Conservation (phyloP, 306 rosid species). For the Quercus parvula region DNA sequence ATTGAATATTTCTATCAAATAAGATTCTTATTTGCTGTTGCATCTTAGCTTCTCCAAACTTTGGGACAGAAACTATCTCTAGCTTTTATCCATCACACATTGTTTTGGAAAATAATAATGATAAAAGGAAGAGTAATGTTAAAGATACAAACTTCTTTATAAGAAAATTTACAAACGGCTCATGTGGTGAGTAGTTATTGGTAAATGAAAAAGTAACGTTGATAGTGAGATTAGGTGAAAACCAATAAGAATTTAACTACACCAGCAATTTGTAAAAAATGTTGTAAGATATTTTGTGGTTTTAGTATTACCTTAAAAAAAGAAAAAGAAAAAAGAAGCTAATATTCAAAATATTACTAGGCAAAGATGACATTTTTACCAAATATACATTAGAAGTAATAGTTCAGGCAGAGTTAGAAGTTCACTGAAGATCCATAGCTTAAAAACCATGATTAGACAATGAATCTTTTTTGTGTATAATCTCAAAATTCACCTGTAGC, state of each 20-base stretch:
- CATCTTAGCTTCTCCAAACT: background rate
- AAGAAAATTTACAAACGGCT: no score
- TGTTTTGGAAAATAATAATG: background rate
- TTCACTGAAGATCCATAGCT: background rate
- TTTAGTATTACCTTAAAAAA: no score
- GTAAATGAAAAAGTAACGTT: no score
- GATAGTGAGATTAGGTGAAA: fast-evolving
- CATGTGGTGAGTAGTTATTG: fast-evolving
- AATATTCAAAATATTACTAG: background rate
- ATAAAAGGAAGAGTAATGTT: no score
- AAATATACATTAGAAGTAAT: background rate
- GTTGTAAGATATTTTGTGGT: no score
- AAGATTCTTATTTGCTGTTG: background rate
- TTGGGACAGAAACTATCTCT: background rate
- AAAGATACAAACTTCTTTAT: no score
- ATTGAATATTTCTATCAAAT: background rate
- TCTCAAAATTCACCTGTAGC: background rate
- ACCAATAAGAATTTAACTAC: fast-evolving
- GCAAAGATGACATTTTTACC: background rate
- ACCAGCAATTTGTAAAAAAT: no score
- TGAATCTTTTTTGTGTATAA: background rate
- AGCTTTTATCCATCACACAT: background rate
- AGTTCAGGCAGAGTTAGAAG: background rate
- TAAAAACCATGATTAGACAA: background rate
- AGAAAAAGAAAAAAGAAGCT: background rate